Evolutionary conservation across 495 filamentous ascomycete genomes (phyloP).

Genomic region (Aspergillus sclerotioniger): DNA sequence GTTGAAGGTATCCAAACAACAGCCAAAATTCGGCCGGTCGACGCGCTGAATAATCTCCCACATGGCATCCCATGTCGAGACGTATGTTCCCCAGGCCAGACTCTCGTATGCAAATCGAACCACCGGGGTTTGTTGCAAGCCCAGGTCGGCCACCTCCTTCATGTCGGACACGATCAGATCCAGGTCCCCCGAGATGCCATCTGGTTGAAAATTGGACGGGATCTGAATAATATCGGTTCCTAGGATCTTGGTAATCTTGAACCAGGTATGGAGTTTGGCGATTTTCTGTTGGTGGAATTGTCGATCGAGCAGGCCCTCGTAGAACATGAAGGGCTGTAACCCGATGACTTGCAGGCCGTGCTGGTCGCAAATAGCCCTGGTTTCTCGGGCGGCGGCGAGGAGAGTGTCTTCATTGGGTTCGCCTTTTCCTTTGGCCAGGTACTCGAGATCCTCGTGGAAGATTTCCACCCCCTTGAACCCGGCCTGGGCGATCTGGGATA

Average conservation of each 20-base stretch:
- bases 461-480: slow-evolving; percentile 67
- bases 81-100: slow-evolving; percentile 63
- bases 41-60: slow-evolving; percentile 64
- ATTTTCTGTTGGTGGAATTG: slow-evolving; percentile 51
- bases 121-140: slow-evolving; percentile 46
- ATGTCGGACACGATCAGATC: slow-evolving; percentile 60
- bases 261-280: slow-evolving; percentile 61
- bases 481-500: slow-evolving; percentile 56
- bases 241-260: slow-evolving; percentile 57
- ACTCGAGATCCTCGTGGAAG: slow-evolving; percentile 70
- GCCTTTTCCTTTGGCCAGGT: slow-evolving; percentile 37
- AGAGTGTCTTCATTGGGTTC: slow-evolving; percentile 21
- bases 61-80: slow-evolving; percentile 62
- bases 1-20: slow-evolving; percentile 76
- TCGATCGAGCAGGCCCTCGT: slow-evolving; percentile 64
- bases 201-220: slow-evolving; percentile 61
- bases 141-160: slow-evolving; percentile 58
- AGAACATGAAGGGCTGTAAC: slow-evolving; percentile 71
- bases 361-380: slow-evolving; percentile 18
- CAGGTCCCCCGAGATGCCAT: slow-evolving; percentile 49
- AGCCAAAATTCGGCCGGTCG: slow-evolving; percentile 65
- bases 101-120: slow-evolving; percentile 68
- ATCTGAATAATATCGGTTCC: slow-evolving; percentile 64
- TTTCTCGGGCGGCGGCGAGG: slow-evolving; percentile 51
- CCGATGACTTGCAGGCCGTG: slow-evolving; percentile 40